A percentile compares a stretch with the other conserved stretches of the same genome.
These are phyloP conservation scores for Dipteronia sinensis DNA, from an alignment of 345 rosid species.

Conservation along the genomic window DNA sequence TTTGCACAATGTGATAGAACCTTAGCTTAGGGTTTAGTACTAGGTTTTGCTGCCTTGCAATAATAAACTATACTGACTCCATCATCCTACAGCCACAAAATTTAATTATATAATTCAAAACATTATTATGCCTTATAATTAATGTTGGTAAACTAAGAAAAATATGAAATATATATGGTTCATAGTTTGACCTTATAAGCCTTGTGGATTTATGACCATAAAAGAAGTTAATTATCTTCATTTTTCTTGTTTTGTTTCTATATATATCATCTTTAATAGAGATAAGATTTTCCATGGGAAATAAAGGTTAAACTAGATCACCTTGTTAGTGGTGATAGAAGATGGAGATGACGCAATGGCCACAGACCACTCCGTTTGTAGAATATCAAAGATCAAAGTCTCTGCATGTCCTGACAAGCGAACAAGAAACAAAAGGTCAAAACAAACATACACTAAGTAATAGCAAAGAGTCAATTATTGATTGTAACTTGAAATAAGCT, in stretches of 20 bases:
- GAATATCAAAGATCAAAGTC: constrained; percentile 76
- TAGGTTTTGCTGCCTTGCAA: constrained; percentile 5
- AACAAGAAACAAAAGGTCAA: constrained; percentile 3
- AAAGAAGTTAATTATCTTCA: neutral
- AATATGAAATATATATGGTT: neutral
- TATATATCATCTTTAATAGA: neutral
- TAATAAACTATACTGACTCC: neutral
- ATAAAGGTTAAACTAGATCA: constrained; percentile 19
- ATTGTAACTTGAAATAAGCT: neutral
- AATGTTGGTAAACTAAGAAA: neutral
- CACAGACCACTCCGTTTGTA: constrained; percentile 84
- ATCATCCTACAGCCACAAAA: neutral
- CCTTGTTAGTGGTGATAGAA: constrained; percentile 79
- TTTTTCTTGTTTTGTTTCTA: too few species aligned
- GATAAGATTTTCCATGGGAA: neutral
- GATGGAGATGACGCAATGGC: constrained; percentile 70
- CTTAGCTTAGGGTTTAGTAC: neutral
- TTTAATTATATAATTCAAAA: neutral
- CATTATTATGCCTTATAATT: neutral
- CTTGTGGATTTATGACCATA: neutral
- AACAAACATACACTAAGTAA: neutral
- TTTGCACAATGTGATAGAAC: neutral
- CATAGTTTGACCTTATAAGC: neutral
- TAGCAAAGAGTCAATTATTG: neutral
- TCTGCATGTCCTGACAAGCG: constrained; percentile 75